These are phyloP conservation scores for Pichia norvegensis DNA, from an alignment of 1,139 yeast genomes.

Conservation along the genomic window DNA sequence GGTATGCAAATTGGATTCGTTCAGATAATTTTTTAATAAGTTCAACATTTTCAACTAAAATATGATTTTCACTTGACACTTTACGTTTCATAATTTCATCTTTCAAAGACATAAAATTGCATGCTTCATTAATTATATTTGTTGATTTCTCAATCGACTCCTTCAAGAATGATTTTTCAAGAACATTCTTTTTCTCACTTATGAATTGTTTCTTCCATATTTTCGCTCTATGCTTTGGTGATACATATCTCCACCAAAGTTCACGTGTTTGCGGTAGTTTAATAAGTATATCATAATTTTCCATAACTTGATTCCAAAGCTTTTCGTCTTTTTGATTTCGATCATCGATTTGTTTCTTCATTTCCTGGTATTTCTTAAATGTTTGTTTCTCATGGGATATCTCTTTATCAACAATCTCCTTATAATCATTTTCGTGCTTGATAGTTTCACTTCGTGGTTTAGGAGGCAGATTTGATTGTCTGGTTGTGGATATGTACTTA, in stretches of 20 bases:
- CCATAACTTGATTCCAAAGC: constrained; percentile 42
- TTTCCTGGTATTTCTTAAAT: constrained; percentile 28
- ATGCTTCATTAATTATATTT: constrained; percentile 22
- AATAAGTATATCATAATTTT: constrained; percentile 32
- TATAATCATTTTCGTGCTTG: constrained; percentile 51
- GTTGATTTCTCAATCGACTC: constrained; percentile 17
- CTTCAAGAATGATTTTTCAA: constrained; percentile 14
- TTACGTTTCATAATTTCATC: constrained; percentile 13
- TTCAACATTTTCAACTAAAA: constrained; percentile 16
- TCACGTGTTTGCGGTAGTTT: constrained; percentile 39
- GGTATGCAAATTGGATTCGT: constrained; percentile 21
- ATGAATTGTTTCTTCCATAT: constrained; percentile 41
- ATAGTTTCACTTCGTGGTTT: constrained; percentile 46
- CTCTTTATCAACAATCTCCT: constrained; percentile 43
- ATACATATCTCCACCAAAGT: constrained; percentile 64
- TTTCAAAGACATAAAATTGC: constrained; percentile 22
- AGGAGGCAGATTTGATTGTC: constrained; percentile 66
- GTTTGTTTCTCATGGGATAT: constrained; percentile 34
- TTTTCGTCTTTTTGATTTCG: constrained; percentile 32
- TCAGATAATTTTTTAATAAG: constrained; percentile 19
- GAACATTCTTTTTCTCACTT: constrained; percentile 29
- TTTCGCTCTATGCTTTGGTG: constrained; percentile 36
- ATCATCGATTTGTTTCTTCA: constrained; percentile 27
- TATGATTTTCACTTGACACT: constrained; percentile 11
- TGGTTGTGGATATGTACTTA: constrained; percentile 34